Base-by-base conservation (phyloP, 2,329 filamentous ascomycete genomes). In the Aspergillus udagawae region DNA sequence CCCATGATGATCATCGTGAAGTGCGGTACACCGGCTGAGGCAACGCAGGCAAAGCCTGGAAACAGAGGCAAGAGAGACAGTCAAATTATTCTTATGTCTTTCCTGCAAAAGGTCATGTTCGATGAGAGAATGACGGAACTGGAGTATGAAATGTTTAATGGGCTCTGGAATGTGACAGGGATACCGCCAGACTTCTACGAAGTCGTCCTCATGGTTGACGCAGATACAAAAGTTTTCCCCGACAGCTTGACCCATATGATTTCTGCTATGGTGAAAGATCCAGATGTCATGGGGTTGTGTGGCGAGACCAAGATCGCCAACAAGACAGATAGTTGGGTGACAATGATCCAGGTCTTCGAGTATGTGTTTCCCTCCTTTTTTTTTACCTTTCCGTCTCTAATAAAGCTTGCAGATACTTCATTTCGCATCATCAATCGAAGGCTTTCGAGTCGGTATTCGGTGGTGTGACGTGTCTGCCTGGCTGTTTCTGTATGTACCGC, bases 401-500 rank as follows among this genome's bases (percentile, higher is more conserved):
- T 63, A 61, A 54, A 47, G 3, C n/a, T 5, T 45, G 12, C 20
- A 80, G 76, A 65, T 97, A 97, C 80, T 99, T 97, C 80, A 94
- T 99, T 77, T 97, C 94, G 2, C 94, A 99, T 75, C 95, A 99
- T 74, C 83, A 95, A 68, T 86, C 92, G 69, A 99, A 99, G 78
- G 92, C 93, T 3, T 99, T 99, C 77, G 94, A 99, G 76, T 97
- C 92, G 1, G 90, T 97, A 64, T 99, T 99, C 76, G 94, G 94
- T 77, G 94, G 94, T 89, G 94, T 99, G 60, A 99, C 94, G 63
- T 99, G 94, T 82, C 82, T 99, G 66, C 94, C 94, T 17, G 94
- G 94, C 63, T 99, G 94, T 82, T 99, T 99, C 86, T 97, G 92
- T 83, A 99, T 99, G 95, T 99, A 99, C 80, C 90, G 94, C 70